Evolutionary conservation across 305 asterid species (phyloP), one percentile per base, ranked within the genome.

Genomic region (Rubia balearica): DNA sequence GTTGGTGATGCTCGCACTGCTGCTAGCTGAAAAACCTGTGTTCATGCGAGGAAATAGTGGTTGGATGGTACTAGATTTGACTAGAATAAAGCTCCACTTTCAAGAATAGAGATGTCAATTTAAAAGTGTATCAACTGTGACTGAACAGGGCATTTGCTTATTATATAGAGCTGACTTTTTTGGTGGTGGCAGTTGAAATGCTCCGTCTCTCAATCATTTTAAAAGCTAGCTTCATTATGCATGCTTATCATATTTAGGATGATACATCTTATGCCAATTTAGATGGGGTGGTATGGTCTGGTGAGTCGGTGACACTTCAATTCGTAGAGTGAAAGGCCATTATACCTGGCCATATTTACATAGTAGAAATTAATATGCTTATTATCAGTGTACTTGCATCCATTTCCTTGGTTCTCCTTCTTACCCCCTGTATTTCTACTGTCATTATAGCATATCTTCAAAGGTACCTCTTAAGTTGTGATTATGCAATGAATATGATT

Each of bases 1-100:
- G 72, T 73, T 69, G 64, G 71, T 64, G 72, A 68, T 80, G 80
- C 76, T 75, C 71, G 71, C 67, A 69, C 65, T 71, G 46, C 74
- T 75, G 67, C 72, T 64, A 46, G 46, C 42, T 42, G 55, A 53
- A 63, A 46, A 48, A 46, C 71, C 71, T 7, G 30, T 30, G 45
- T 49, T 36, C 36, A n/a, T 51, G 62, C 38, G 48, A 53, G 53
- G 48, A 53, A 69, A 57, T 41, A 51, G 42, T 48, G 61, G 57
- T 42, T 42, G 62, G 8, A 5, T 61, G 57, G 22, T 69, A 64
- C 60, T 60, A 62, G 57, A 43, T 65, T 24, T 56, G 22, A 24
- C 38, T 56, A 7, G 48, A 66, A 8, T 71, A 36, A 65, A 30
- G 64, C 40, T 75, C 64, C 22, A 19, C 46, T 13, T 64, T 61